Evolutionary conservation across 2,329 filamentous ascomycete genomes (phyloP), one percentile per base, ranked within the genome.

Genomic region (Graphilbum fragrans): DNA sequence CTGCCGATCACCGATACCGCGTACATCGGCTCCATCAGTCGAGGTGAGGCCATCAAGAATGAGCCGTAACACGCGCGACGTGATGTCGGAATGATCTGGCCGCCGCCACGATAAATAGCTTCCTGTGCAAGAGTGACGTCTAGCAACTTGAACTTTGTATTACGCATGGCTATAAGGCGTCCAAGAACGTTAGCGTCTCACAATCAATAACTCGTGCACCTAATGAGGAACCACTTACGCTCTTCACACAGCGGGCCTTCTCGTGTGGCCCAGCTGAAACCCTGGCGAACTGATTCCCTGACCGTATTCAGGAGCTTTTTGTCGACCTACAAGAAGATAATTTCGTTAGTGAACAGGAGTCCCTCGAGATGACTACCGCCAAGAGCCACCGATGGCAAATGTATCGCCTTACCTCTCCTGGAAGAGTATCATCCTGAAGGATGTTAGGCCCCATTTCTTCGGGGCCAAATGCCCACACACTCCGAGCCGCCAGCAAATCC

Each of bases 231-330:
- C 43, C 45, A 78, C 82, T 74, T 67, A 86, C 82, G 92, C 67
- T 98, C 92, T 81, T 98, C 92, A 60, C 92, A 96, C 21, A 98
- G 70, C 17, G 92, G 92, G 1, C 92, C 92, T 74, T 98, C 92
- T 48, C 92, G 74, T 25, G 88, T 86, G 38, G 86, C 92, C 92
- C 92, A 98, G 58, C 82, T 87, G 62, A 98, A 98, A 25, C 92
- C 92, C 63, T 98, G 92, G 37, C 86, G 81, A 53, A 98, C 86
- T 8, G 85, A 90, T 58, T 98, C 92, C 52, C 87, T 81, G 35
- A 95, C 90, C 29, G 80, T 82, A 52, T 80, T 80, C 25, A 98
- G 74, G 18, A 88, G 71, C 61, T 90, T 93, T 64, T 93, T 92
- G 65, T 98, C 88, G 46, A 96, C 86, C 76, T 80, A 55, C 34